Evolutionary conservation across 2,329 filamentous ascomycete genomes (phyloP).

Genomic region (Penicillium corylophilum): DNA sequence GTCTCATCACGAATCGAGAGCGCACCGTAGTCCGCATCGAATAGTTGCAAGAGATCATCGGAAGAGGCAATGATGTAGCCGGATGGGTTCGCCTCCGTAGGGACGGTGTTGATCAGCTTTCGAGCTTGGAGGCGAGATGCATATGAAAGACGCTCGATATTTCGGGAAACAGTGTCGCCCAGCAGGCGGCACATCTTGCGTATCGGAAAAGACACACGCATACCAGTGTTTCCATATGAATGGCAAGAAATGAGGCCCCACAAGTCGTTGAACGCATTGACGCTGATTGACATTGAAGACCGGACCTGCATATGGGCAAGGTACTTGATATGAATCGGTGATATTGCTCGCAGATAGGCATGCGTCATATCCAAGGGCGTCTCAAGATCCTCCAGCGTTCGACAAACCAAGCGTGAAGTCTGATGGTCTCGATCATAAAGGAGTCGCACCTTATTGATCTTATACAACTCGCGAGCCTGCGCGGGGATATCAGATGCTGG

Average conservation of each 20-base stretch:
- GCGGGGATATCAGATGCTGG: slow-evolving; percentile 81
- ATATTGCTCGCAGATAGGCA: slow-evolving; percentile 74
- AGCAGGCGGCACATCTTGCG: slow-evolving; percentile 88
- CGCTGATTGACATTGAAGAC: slow-evolving; percentile 93
- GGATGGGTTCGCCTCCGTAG: slow-evolving; percentile 76
- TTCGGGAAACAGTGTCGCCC: slow-evolving; percentile 80
- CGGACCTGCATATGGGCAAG: slow-evolving; percentile 84
- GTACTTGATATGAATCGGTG: slow-evolving; percentile 88
- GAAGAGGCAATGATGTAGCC: slow-evolving; percentile 90
- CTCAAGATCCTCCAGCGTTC: slow-evolving; percentile 63
- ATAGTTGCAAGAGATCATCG: slow-evolving; percentile 77
- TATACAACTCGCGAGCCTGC: slow-evolving; percentile 87
- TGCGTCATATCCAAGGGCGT: slow-evolving; percentile 79
- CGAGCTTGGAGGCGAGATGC: slow-evolving; percentile 79
- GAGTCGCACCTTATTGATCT: slow-evolving; percentile 82
- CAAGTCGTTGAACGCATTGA: slow-evolving; percentile 79
- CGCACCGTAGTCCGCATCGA: slow-evolving; percentile 83
- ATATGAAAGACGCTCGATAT: slow-evolving; percentile 84
- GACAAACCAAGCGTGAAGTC: slow-evolving; percentile 78
- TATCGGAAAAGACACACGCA: slow-evolving; percentile 90
- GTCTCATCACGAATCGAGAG: slow-evolving; percentile 85
- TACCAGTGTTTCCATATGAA: slow-evolving; percentile 75
- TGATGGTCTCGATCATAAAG: slow-evolving; percentile 81
- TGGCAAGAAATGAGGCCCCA: slow-evolving; percentile 91
- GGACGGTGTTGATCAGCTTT: slow-evolving; percentile 84